Base-by-base conservation (phyloP, 1,139 yeast species). In the Suhomyces bribrorum region DNA sequence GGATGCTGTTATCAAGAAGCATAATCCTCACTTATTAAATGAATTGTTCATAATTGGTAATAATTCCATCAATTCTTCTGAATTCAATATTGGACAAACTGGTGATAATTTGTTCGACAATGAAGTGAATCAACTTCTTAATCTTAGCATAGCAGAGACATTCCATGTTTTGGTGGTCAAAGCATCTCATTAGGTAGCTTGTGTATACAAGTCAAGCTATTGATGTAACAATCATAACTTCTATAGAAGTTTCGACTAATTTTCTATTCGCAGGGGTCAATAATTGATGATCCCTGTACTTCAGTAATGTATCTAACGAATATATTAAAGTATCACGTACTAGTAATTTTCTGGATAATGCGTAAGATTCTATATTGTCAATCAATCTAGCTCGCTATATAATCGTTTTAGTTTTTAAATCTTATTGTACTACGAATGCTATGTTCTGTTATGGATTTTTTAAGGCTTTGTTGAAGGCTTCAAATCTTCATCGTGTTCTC, bases 401-500 rank as follows among this genome's bases (percentile, higher is more conserved):
- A n/a, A n/a, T n/a, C n/a, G n/a, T n/a, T n/a, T n/a, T n/a, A n/a
- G 23, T 20, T 20, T 20, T n/a, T 20, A 20, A 3, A 8, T n/a
- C 11, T 8, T 24, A 9, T 26, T 29, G 29, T 14, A 20, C 27
- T 5, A 26, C 26, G 15, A 26, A 11, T 22, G 30, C 26, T 6
- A n/a, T 28, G 11, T 20, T 20, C 8, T 20, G 8, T 20, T 20
- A n/a, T 20, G 8, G 8, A 8, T 20, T 20, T 8, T 4, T 5
- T 4, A n/a, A 20, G 31, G 8, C 7, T 26, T 22, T 8, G 31
- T 3, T n/a, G 17, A 15, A 18, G 17, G 34, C 13, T 39, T 39
- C 17, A 39, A 29, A 17, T 51, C 56, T 29, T 59, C 64, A n/a
- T 64, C 62, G 29, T 59, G 56, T 23, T 63, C 75, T 26, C 54